phyloP scores from a whole-genome alignment of 2,329 filamentous ascomycete genomes.

The Cercospora nicotianae region DNA sequence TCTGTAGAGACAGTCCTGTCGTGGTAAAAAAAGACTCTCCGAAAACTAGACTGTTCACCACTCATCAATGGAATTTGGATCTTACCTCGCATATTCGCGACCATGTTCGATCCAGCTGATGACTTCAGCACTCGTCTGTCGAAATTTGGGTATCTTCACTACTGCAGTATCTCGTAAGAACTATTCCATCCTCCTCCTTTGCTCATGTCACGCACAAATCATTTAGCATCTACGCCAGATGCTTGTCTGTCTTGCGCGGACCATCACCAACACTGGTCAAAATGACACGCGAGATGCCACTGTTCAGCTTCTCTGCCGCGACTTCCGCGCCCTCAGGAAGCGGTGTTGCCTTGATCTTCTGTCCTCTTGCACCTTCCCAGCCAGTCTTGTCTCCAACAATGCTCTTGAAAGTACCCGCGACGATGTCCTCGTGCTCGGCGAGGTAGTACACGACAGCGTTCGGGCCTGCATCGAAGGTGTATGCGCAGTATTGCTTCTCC shows the following conservation, averaged over 20 bases:
- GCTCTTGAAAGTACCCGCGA: constrained; percentile 76
- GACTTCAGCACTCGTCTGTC: background rate
- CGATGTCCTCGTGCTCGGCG: constrained; percentile 69
- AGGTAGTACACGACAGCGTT: constrained; percentile 97
- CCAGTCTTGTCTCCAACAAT: constrained; percentile 65
- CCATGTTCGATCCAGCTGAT: no score
- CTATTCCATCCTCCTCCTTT: background rate
- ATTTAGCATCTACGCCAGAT: constrained; percentile 27
- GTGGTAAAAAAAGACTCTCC: no score
- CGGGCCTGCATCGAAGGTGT: constrained; percentile 96
- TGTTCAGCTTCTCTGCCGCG: constrained; percentile 60
- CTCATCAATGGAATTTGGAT: no score
- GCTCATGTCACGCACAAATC: background rate
- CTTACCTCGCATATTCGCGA: background rate
- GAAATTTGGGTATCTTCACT: background rate
- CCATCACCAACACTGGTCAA: constrained; percentile 89
- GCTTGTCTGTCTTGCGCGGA: constrained; percentile 73
- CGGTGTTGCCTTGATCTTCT: constrained; percentile 53
- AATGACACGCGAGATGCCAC: constrained; percentile 85
- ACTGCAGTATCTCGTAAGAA: background rate
- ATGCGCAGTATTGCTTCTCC: constrained; percentile 80
- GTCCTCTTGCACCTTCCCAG: constrained; percentile 63
- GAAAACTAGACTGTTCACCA: no score
- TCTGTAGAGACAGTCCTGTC: no score
- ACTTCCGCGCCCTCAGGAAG: constrained; percentile 63